Conservation (phyloP, 139 green algal species). For the Auxenochlorella pyrenoidosa region DNA sequence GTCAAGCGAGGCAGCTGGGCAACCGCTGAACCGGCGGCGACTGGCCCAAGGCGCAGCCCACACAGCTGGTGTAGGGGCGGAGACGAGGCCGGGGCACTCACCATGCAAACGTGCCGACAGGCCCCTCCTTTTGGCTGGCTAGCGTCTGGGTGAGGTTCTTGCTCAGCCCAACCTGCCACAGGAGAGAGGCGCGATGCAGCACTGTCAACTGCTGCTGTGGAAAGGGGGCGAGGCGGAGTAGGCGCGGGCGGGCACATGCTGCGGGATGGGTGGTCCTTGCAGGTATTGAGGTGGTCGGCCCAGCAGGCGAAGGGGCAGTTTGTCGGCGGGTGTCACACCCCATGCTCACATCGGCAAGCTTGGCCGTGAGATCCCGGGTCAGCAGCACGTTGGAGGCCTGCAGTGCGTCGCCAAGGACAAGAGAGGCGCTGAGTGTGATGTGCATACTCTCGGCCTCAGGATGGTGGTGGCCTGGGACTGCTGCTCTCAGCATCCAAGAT, state of each 20-base stretch:
- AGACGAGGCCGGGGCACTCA: background rate
- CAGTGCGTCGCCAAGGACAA: too few species aligned
- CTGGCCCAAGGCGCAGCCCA: background rate
- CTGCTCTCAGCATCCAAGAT: too few species aligned
- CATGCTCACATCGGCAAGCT: background rate
- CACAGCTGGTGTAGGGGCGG: background rate
- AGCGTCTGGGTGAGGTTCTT: background rate
- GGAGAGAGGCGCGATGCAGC: too few species aligned
- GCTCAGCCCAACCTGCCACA: background rate
- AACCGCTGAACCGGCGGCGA: too few species aligned
- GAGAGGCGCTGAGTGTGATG: too few species aligned
- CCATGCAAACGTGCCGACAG: slow-evolving; percentile 7
- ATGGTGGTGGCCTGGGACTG: too few species aligned
- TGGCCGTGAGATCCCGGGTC: background rate
- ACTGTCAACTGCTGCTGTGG: too few species aligned
- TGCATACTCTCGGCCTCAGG: too few species aligned
- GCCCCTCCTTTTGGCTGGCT: background rate
- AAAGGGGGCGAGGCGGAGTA: too few species aligned
- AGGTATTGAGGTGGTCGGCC: too few species aligned
- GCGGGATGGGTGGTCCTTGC: too few species aligned
- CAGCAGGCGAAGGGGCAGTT: background rate
- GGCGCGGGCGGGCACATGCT: too few species aligned
- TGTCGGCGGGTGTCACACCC: background rate
- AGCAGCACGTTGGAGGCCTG: slow-evolving; percentile 2
- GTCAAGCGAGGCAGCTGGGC: background rate